Conservation (phyloP, 306 rosid species). For the Glycyrrhiza uralensis region DNA sequence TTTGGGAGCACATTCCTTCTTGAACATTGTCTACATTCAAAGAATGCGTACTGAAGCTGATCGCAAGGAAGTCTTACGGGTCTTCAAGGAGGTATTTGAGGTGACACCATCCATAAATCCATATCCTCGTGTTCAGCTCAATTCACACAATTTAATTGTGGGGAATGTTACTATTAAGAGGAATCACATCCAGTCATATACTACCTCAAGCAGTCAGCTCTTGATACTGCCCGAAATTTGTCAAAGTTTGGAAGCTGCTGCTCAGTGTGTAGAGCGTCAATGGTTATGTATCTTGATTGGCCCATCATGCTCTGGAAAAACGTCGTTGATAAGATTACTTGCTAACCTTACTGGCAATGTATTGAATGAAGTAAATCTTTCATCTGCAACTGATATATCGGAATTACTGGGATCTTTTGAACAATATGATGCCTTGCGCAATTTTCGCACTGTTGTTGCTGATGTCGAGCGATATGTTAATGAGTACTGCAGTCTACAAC, state of each 20-base stretch:
- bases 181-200: slow-evolving; percentile 41
- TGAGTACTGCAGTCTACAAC: slow-evolving; percentile 49
- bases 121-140: slow-evolving; percentile 65
- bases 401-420: slow-evolving; percentile 95
- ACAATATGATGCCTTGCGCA: slow-evolving; percentile 74
- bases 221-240: slow-evolving; percentile 66
- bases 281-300: slow-evolving; percentile 95
- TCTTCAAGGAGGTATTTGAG: slow-evolving; percentile 66
- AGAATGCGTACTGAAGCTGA: slow-evolving; percentile 88
- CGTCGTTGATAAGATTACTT: slow-evolving; percentile 75
- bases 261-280: slow-evolving; percentile 68
- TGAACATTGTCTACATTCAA: slow-evolving; percentile 76
- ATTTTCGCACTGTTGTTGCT: slow-evolving; percentile 49
- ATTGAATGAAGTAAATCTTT: slow-evolving; percentile 80
- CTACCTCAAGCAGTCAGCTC: slow-evolving; percentile 40
- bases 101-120: slow-evolving; percentile 62
- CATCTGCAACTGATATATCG: slow-evolving; percentile 90
- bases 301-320: slow-evolving; percentile 81
- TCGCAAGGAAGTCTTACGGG: slow-evolving; percentile 65
- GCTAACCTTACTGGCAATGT: slow-evolving; percentile 85
- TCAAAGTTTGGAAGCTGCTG: slow-evolving; percentile 83
- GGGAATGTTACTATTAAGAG: slow-evolving; percentile 64
- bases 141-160: slow-evolving; percentile 47
- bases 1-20: slow-evolving; percentile 54
- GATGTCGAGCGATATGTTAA: slow-evolving; percentile 57